Percentiles rank a stretch among this genome's conserved stretches.
phyloP scores from a whole-genome alignment of 352 stramenopile genomes.

The Plasmopara muralis region DNA sequence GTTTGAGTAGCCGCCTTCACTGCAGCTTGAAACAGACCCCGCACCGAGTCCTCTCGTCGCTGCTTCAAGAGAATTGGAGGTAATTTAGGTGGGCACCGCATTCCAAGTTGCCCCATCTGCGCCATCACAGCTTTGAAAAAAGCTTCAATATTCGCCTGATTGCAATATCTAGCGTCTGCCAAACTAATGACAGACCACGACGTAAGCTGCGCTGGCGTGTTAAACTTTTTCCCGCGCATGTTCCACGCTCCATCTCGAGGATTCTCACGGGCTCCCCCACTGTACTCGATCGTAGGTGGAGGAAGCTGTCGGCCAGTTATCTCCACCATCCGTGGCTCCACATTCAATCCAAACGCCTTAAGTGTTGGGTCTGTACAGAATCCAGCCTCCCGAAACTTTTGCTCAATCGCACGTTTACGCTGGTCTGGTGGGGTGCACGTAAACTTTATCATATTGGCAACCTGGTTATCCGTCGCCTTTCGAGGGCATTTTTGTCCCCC shows the following conservation, averaged over 20 bases:
- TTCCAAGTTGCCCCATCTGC: constrained; percentile 53
- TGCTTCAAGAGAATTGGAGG: constrained; percentile 41
- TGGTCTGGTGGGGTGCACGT: constrained; percentile 49
- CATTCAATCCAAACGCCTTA: constrained; percentile 47
- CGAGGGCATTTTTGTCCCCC: constrained; percentile 64
- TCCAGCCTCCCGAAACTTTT: constrained; percentile 47
- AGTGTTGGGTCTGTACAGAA: constrained; percentile 51
- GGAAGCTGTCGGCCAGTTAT: constrained; percentile 39
- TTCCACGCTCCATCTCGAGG: constrained; percentile 65
- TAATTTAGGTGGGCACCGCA: constrained; percentile 27
- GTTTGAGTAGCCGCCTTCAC: constrained; percentile 23
- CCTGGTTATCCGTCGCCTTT: constrained; percentile 75
- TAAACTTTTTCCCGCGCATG: constrained; percentile 55
- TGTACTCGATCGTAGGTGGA: constrained; percentile 48
- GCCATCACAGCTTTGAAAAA: constrained; percentile 57
- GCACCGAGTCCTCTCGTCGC: constrained; percentile 28
- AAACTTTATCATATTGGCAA: constrained; percentile 77
- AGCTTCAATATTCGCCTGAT: constrained; percentile 24
- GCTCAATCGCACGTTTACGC: constrained; percentile 53
- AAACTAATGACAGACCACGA: constrained; percentile 53
- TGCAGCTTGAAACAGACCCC: constrained; percentile 34
- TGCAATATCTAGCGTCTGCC: constrained; percentile 36
- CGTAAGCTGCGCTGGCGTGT: constrained; percentile 28
- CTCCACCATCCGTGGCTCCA: constrained; percentile 50
- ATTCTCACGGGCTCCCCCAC: constrained; percentile 30